Base-by-base conservation (phyloP, 1,139 yeast genomes). In the Lizanozyma gosingica region DNA sequence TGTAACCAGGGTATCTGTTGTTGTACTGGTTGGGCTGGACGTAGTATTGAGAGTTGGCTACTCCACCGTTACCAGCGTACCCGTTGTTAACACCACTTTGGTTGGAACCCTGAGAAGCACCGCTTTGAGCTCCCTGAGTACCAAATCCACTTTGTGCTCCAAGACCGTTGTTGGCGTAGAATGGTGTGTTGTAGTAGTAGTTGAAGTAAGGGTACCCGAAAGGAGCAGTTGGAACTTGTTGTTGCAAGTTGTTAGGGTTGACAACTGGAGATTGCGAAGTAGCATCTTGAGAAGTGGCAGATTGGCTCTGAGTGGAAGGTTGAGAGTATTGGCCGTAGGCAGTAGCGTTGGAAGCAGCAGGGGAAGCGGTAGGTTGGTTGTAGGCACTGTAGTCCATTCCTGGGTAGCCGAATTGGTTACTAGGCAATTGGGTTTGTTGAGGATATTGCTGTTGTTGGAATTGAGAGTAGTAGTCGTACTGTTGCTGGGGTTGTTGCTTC, bases 131-230 rank as follows among this genome's bases (percentile, higher is more conserved):
- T 17, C 35, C 18, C 33, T 37, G 39, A 14, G 18, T 14, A 14
- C 29, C 35, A 17, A 14, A n/a, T 15, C 27, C 35, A 27, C 32
- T 33, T 17, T 29, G 34, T 6, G 35, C 35, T 8, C 29, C 29
- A 22, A 22, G 29, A 6, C 29, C 29, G 45, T 40, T 49, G 52
- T 42, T 50, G 53, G 63, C 66, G 49, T 65, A 69, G 53, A 62
- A 67, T 50, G 72, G 73, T 32, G 63, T 63, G 50, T 63, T 64
- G 54, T 67, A 67, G 53, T 66, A 67, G 54, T 67, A 56, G 57
- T 65, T 60, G 57, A 68, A 67, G 57, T 66, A 65, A 42, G 74
- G 73, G 58, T 68, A 68, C 27, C 66, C 73, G 49, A 62, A 67
- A 45, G 73, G 73, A 38, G 70, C 59, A 36, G 47, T 37, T 33